Evolutionary conservation across 768 basidiomycete genomes (phyloP), one percentile per base, ranked within the genome.

Genomic region (Leccinellum rugosiceps): DNA sequence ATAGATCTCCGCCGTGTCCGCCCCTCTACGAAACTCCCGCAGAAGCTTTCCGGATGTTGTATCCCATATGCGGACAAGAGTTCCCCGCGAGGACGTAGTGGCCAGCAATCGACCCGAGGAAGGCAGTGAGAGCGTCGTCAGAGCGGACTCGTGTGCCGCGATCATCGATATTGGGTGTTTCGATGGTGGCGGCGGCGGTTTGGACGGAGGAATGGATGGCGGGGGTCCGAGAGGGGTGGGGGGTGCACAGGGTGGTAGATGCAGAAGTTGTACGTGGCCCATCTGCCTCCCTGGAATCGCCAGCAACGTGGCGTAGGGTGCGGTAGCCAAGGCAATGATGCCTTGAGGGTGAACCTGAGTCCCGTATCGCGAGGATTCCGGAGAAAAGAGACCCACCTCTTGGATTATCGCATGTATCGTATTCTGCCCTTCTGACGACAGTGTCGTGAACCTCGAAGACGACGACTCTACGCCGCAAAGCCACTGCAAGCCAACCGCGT

Each of bases 1-100:
- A 71, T 93, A 95, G 45, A 96, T 94, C 65, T 90, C 87, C 28
- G 94, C 94, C 65, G 91, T 87, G 72, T 97, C 94, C 17, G 88
- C 83, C 9, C 94, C 94, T 68, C 94, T 80, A 56, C 94, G 77
- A 28, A 97, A 80, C 69, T 95, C 94, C 47, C 86, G 80, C 23
- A 90, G 72, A 48, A 90, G 83, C 63, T 86, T 88, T 17, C 90
- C 89, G 8, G 85, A 82, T 7, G 75, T 65, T 1, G 90, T 73
- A 68, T 94, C 89, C 92, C 92, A 97, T 65, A 95, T 81, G 46
- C 94, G 82, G 26, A 96, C 84, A 43, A 97, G 80, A 1, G 94
- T 97, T 14, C 94, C 94, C 56, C 85, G 80, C 32, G 81, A 76
- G 21, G 92, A 94, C 2, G 93, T 88, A 0, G 94, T 95, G 1